Evolutionary conservation across 257 asterid genomes (phyloP), one percentile per base, ranked within the genome.

Genomic region (Salvia hispanica): DNA sequence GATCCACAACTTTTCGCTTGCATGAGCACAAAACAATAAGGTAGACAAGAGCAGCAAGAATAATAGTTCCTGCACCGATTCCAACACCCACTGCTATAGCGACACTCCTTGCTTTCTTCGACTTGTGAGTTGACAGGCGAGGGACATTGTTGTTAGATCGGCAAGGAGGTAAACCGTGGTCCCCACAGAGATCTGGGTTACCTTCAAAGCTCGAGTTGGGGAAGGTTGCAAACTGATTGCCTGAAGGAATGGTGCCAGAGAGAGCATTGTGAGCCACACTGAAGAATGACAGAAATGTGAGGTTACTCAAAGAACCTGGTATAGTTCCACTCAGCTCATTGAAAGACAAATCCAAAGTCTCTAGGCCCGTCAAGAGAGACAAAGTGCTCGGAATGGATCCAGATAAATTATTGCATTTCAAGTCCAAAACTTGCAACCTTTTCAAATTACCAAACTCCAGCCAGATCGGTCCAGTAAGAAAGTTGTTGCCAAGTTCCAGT

Each of bases 401-500:
- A 0, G 91, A 75, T 57, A 91, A 50, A 10, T 79, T 81, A 64
- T 91, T 91, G 73, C 74, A 62, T 54, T 85, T 84, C 57, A 91
- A 72, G 64, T 91, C 95, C 74, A 91, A 76, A 55, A 86, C 77
- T 53, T 81, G 95, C 61, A 88, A 51, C 74, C 75, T 79, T 66
- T 57, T 86, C 76, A 91, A 72, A 72, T 86, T 83, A 14, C 96
- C 92, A 42, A 91, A 91, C 74, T 86, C 92, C 0, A 92, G 93
- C 89, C 83, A 85, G 62, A 91, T 83, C 42, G 79, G 74, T 37
- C 97, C 97, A 0, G 83, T 82, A 46, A 91, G 84, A 47, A 64
- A 67, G 71, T 91, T 91, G 76, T 85, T 86, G 15, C 89, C 83
- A 3, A 91, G 91, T 46, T 80, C 92, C 69, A 91, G 58, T 2